A percentile compares a stretch with the other conserved stretches of the same genome.
Conservation (phyloP, 2,329 filamentous ascomycete species). For the Chlorencoelia australis region DNA sequence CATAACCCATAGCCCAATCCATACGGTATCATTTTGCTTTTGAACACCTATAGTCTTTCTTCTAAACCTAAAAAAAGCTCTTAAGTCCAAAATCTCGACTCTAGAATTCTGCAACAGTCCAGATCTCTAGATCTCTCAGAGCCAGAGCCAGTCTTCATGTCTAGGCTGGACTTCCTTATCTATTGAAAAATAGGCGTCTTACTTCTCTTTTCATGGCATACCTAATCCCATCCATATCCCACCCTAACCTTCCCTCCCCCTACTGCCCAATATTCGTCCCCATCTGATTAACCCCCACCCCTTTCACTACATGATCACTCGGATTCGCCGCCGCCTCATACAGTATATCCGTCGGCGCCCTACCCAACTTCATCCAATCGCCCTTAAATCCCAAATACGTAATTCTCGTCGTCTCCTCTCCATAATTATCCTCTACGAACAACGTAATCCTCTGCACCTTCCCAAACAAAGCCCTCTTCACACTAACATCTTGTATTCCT, state of each 20-base stretch:
- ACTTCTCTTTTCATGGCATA: not conserved
- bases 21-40: too few relatives aligned
- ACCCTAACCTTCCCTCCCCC: slow-evolving; percentile 17
- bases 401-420: slow-evolving; percentile 64
- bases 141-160: too few relatives aligned
- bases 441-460: slow-evolving; percentile 72
- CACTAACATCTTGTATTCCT: slow-evolving; percentile 77
- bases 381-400: slow-evolving; percentile 88
- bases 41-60: too few relatives aligned
- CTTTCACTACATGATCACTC: slow-evolving; percentile 66
- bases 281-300: slow-evolving; percentile 43
- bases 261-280: slow-evolving; percentile 40
- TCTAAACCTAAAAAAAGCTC: too few relatives aligned
- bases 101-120: too few relatives aligned
- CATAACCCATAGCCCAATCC: too few relatives aligned
- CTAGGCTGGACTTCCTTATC: too few relatives aligned
- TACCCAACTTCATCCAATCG: slow-evolving; percentile 79
- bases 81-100: too few relatives aligned
- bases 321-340: slow-evolving; percentile 95
- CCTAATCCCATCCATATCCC: not conserved
- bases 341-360: slow-evolving; percentile 73
- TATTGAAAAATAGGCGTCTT: not conserved
- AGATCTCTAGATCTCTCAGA: too few relatives aligned
- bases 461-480: slow-evolving; percentile 82
- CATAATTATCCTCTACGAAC: slow-evolving; percentile 90